These are phyloP conservation scores for Phylloporus arenicola DNA, from an alignment of 768 basidiomycete species.

Conservation along the genomic window DNA sequence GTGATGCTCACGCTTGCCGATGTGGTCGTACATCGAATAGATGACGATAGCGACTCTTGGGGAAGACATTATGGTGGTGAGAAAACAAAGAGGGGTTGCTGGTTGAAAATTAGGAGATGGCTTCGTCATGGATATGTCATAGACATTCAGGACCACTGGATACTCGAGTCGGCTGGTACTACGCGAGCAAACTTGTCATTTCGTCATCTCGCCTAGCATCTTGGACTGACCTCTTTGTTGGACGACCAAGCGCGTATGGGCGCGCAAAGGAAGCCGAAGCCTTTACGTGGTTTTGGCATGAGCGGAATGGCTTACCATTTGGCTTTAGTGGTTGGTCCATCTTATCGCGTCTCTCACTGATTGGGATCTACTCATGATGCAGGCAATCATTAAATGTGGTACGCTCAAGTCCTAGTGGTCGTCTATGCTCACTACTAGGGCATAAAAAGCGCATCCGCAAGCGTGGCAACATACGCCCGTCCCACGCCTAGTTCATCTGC, in stretches of 20 bases:
- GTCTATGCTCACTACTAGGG: not conserved
- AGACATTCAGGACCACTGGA: not conserved
- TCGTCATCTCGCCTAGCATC: not conserved
- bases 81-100: not conserved
- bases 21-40: slow-evolving; percentile 72
- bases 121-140: slow-evolving; percentile 2
- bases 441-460: slow-evolving; percentile 10
- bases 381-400: not conserved
- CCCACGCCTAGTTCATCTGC: slow-evolving; percentile 20
- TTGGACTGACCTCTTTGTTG: not conserved
- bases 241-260: not conserved
- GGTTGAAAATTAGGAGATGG: slow-evolving; percentile 8
- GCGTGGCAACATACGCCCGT: slow-evolving; percentile 8
- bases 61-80: slow-evolving; percentile 33
- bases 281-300: not conserved
- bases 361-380: not conserved
- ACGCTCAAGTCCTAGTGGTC: not conserved
- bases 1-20: slow-evolving; percentile 50
- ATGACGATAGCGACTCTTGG: slow-evolving; percentile 67
- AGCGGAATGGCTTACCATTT: not conserved
- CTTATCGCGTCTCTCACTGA: not conserved
- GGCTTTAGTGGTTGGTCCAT: not conserved
- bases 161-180: not conserved
- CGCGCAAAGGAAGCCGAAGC: not conserved
- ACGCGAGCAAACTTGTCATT: not conserved